phyloP scores from a whole-genome alignment of 2,329 filamentous ascomycete genomes.

The Pseudogymnoascus sp. region DNA sequence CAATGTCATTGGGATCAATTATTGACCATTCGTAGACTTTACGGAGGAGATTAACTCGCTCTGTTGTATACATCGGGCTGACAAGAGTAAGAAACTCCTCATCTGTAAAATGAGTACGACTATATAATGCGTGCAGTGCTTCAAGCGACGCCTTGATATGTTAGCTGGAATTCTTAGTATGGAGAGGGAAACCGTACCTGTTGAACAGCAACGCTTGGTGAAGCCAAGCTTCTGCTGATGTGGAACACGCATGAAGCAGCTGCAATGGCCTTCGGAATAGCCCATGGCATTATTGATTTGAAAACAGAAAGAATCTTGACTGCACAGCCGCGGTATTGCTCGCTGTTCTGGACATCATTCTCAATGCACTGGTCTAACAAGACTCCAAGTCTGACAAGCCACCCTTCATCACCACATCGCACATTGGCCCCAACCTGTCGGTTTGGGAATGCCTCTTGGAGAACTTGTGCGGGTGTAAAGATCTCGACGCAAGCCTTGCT shows the following conservation, averaged over 20 bases:
- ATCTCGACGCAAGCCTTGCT: conserved; percentile 90
- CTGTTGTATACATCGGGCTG: conserved; percentile 67
- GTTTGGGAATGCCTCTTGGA: conserved; percentile 67
- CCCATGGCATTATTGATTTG: conserved; percentile 75
- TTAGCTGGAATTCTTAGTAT: neutral
- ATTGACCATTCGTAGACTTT: conserved; percentile 72
- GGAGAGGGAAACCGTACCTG: conserved; percentile 46
- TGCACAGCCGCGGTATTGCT: conserved; percentile 60
- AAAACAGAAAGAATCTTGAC: conserved; percentile 70
- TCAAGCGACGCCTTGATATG: conserved; percentile 61
- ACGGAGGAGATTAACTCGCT: conserved; percentile 61
- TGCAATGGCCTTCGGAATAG: conserved; percentile 72
- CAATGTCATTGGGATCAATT: conserved; percentile 71
- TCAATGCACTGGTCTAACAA: conserved; percentile 67
- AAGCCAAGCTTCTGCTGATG: conserved; percentile 63
- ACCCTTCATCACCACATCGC: conserved; percentile 74
- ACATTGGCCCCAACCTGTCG: conserved; percentile 56
- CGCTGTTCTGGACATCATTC: conserved; percentile 54
- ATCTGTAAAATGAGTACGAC: conserved; percentile 62
- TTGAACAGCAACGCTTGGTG: conserved; percentile 62
- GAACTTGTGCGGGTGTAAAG: conserved; percentile 70
- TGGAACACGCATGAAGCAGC: conserved; percentile 61
- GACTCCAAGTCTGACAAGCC: conserved; percentile 68
- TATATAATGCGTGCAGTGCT: conserved; percentile 74
- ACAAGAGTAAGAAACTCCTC: conserved; percentile 72